Conservation (phyloP, 2,329 filamentous ascomycete species). For the Curvularia eragrostidis region DNA sequence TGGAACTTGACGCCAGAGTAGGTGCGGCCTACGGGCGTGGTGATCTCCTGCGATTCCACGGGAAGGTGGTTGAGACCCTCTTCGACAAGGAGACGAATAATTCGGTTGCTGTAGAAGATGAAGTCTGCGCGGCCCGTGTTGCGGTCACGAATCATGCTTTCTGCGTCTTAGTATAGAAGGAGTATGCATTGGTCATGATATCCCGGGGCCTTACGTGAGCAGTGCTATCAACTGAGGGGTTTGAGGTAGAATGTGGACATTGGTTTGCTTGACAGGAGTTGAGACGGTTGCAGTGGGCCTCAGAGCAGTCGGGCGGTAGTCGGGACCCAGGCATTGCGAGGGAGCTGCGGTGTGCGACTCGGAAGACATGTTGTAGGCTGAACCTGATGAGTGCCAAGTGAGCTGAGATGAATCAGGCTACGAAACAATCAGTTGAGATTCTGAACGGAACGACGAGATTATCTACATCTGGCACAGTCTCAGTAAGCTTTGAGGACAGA, state of each 20-base stretch:
- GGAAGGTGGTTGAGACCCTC: conserved; percentile 97
- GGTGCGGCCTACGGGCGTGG: conserved; percentile 84
- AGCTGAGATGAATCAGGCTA: conserved; percentile 15
- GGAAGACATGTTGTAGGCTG: conserved; percentile 34
- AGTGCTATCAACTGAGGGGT: conserved; percentile 97
- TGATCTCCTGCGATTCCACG: conserved; percentile 85
- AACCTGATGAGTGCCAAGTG: background rate
- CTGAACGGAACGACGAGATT: background rate
- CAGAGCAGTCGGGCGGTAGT: conserved; percentile 76
- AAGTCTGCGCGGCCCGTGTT: conserved; percentile 92
- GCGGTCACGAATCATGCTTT: conserved; percentile 92
- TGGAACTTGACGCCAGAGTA: conserved; percentile 95
- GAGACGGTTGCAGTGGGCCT: conserved; percentile 91
- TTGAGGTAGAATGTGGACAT: conserved; percentile 88
- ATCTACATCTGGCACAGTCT: background rate
- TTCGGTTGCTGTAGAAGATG: conserved; percentile 98
- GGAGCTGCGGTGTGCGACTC: conserved; percentile 47
- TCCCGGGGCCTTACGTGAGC: conserved; percentile 76
- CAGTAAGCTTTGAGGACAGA: background rate
- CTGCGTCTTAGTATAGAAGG: conserved; percentile 12
- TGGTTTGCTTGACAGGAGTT: conserved; percentile 78
- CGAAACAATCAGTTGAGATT: conserved; percentile 4
- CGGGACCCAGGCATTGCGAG: conserved; percentile 74
- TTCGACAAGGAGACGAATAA: conserved; percentile 94
- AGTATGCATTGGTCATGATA: conserved; percentile 8